These are phyloP conservation scores for Lachnellula occidentalis DNA, from an alignment of 2,329 filamentous ascomycete genomes.

Conservation along the genomic window DNA sequence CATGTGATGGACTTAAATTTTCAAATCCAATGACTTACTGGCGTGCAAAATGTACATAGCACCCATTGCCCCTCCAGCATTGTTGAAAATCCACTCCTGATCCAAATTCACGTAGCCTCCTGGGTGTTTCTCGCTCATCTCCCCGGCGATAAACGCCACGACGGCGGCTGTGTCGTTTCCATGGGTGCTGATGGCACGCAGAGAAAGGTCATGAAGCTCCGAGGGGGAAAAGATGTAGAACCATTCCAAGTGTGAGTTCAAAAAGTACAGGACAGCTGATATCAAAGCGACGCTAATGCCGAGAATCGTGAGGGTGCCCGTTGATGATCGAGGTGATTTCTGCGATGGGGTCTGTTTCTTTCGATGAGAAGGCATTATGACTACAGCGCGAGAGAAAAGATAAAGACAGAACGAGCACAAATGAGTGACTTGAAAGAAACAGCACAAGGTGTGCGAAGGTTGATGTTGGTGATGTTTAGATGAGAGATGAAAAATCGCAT, in stretches of 20 bases:
- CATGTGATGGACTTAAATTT: conserved; percentile 3
- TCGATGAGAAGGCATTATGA: no score
- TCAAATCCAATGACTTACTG: conserved; percentile 46
- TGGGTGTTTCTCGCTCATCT: conserved; percentile 50
- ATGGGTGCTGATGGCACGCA: conserved; percentile 59
- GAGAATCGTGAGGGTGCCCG: conserved; percentile 39
- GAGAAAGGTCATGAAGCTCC: conserved; percentile 63
- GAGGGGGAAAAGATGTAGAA: conserved; percentile 73
- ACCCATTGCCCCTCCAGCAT: conserved; percentile 86
- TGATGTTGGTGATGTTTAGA: no score
- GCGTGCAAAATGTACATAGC: conserved; percentile 88
- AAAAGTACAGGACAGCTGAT: conserved; percentile 46
- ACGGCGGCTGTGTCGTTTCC: conserved; percentile 70
- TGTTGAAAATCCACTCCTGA: conserved; percentile 89
- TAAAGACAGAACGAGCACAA: no score
- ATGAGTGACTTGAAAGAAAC: no score
- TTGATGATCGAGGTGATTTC: conserved; percentile 6
- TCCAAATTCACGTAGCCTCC: conserved; percentile 57
- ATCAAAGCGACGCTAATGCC: conserved; percentile 50
- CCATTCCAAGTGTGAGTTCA: conserved; percentile 45
- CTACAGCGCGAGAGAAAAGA: no score
- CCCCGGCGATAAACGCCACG: conserved; percentile 63
- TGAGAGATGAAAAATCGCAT: no score
- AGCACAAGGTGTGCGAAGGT: no score
- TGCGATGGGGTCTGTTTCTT: no score